Evolutionary conservation across 345 rosid genomes (phyloP).

Genomic region (Adansonia digitata): DNA sequence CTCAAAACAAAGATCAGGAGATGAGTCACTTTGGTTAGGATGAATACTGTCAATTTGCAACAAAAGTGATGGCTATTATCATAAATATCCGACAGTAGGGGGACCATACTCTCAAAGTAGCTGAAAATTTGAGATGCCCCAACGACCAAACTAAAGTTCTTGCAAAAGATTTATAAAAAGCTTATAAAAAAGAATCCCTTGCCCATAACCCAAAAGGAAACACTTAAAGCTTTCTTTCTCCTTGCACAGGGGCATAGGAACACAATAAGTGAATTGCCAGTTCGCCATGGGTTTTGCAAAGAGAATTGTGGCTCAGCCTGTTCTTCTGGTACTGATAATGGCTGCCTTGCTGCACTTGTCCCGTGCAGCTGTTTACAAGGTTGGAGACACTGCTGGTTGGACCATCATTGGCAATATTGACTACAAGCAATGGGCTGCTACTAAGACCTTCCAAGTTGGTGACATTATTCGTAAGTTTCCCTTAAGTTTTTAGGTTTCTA

Average conservation of each 20-base stretch:
- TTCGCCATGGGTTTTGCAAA: slow-evolving; percentile 20
- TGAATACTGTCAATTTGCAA: neutral
- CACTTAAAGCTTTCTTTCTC: neutral
- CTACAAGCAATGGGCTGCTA: slow-evolving; percentile 80
- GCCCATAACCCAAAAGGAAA: neutral
- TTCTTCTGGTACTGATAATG: slow-evolving; percentile 14
- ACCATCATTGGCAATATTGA: slow-evolving; percentile 79
- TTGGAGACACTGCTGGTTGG: slow-evolving; percentile 94
- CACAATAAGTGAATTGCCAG: neutral
- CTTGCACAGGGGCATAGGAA: neutral
- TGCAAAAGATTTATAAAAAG: slow-evolving; percentile 12
- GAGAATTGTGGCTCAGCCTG: slow-evolving; percentile 10
- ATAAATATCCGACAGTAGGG: neutral
- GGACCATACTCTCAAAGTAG: neutral
- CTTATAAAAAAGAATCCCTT: neutral
- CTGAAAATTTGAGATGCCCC: neutral
- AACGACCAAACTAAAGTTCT: slow-evolving; percentile 8
- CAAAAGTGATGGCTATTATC: neutral
- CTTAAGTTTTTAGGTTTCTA: neutral
- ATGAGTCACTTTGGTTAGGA: slow-evolving; percentile 2
- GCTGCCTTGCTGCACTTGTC: slow-evolving; percentile 24
- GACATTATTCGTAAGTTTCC: slow-evolving; percentile 58
- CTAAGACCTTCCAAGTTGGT: slow-evolving; percentile 67
- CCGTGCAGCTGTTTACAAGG: slow-evolving; percentile 60
- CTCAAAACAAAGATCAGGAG: neutral